Base-by-base conservation (phyloP, 495 filamentous ascomycete genomes). In the Darksidea phi region DNA sequence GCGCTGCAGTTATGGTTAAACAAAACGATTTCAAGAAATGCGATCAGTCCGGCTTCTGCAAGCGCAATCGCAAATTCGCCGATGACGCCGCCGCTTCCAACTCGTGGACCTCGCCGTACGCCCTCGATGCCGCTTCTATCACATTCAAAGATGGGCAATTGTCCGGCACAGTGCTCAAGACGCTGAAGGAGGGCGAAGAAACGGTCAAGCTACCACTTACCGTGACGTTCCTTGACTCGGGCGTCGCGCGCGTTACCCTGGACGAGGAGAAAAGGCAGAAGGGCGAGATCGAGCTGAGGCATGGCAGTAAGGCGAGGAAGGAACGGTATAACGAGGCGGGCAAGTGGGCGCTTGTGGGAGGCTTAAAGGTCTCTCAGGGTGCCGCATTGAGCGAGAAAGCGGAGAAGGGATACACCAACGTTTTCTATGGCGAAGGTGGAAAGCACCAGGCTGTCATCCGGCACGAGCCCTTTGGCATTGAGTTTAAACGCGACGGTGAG, bases 21-120 rank as follows among this genome's bases (percentile, higher is more conserved):
- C 88, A 96, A 66, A 87, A 95, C 66, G 90, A 92, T 67, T 97
- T 97, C 81, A 98, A 97, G 70, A 96, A 86, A 60, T 98, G 94
- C 77, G 76, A 83, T 37, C 94, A 98, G 73, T 91, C 92, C 0
- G 94, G 94, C 56, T 98, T 97, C 79, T 97, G 95, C 75, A 90
- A 88, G 70, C 90, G 94, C 57, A 97, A 96, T 74, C 86, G 93
- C 71, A 88, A 84, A 25, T 89, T 86, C 70, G 95, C 95, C 60
- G 91, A 97, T 71, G 78, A 83, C 53, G 91, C 82, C 54, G 76
- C 82, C 28, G 68, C 80, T 32, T 84, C 83, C 49, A 78, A 83
- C 41, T 78, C 81, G 17, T 96, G 91, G 91, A 75, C 76, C 57
- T 86, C 91, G 15, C 91, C 92, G 1, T 98, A 97, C 74, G 81